Evolutionary conservation across 768 basidiomycete genomes (phyloP), one percentile per base, ranked within the genome.

Genomic region (Mycena vitilis): DNA sequence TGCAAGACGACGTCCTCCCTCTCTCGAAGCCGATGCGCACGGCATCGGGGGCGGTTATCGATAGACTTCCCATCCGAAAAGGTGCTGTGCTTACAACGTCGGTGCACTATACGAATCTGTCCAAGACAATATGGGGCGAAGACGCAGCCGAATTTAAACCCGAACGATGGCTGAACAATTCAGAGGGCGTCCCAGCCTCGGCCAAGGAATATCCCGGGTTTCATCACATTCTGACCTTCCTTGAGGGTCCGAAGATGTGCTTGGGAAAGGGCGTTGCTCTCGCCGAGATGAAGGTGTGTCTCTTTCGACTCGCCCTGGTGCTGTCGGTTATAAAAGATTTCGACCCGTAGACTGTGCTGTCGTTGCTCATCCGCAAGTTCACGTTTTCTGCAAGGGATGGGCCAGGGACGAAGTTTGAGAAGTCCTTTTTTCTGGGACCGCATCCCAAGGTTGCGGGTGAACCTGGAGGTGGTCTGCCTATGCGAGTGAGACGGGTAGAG

Each of bases 191-290:
- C 6, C 64, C 56, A 5, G 64, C 36, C n/a, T 57, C 22, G 4
- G 74, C 72, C 20, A 71, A 63, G 53, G 77, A 74, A 20, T 61
- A 74, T 5, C 77, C 74, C 13, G 78, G 76, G 4, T 70, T 76
- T 36, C 71, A 60, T 23, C 77, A 80, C 60, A 57, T 76, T 42
- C 52, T 79, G 60, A 72, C 75, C 5, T 80, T 80, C 23, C 55
- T 71, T 0, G 79, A 80, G 59, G 77, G 78, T 1, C 77, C 77
- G 18, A 34, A 11, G 25, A 74, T 57, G 22, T 78, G 76, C 44
- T 48, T 76, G 16, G 78, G 78, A 0, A 78, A 73, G 47, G 69
- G 68, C 2, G 78, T 78, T 18, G 77, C 77, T 0, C 2, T 79
- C 4, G 60, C 74, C 0, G 76, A 77, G 42, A 44, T 79, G 58